Evolutionary conservation across 371 early-diverging fungal genomes (phyloP), one percentile per base, ranked within the genome.

Genomic region (Haplosporangium sp.): DNA sequence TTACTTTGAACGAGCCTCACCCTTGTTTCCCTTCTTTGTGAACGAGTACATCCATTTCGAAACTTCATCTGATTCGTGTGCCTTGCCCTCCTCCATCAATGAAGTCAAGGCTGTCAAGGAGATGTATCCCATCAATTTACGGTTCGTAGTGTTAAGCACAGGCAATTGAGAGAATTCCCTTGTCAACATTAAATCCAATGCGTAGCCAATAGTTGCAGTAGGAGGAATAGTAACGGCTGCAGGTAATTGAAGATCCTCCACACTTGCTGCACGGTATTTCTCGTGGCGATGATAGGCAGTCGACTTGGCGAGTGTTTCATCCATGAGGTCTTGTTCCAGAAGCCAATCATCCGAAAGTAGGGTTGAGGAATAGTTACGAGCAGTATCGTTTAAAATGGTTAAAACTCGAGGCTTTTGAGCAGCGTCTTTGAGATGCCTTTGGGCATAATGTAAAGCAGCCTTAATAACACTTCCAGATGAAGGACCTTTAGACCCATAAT

Each of bases 151-250:
- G 62, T 87, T 87, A 42, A 94, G 86, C 9, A 96, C 95, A 0
- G 96, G 96, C 50, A 96, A 79, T 74, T 96, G 96, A 20, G 96
- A 95, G 78, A 92, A 96, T 65, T 95, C 95, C 35, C 93, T 84
- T 40, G 92, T 91, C 61, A 90, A 50, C 96, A 96, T 96, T 59
- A 94, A 65, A 65, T 92, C 91, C 58, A 93, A 58, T 3, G 96
- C 95, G 48, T 88, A 83, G 1, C 88, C 86, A 7, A 93, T 84
- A 4, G 89, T 69, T 17, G 88, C 82, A 9, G 81, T 84, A 34
- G 89, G 90, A 10, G 88, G 72, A 15, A 96, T 87, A 7, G 94
- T 90, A 3, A 96, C 90, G 2, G 96, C 95, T 0, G 92, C 92
- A 11, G 94, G 92, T 11, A 95, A 75, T 71, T 96, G 96, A 60